A percentile compares a stretch with the other conserved stretches of the same genome.
phyloP scores from a whole-genome alignment of 2,329 filamentous ascomycete species.

The Xylariaceae sp. region DNA sequence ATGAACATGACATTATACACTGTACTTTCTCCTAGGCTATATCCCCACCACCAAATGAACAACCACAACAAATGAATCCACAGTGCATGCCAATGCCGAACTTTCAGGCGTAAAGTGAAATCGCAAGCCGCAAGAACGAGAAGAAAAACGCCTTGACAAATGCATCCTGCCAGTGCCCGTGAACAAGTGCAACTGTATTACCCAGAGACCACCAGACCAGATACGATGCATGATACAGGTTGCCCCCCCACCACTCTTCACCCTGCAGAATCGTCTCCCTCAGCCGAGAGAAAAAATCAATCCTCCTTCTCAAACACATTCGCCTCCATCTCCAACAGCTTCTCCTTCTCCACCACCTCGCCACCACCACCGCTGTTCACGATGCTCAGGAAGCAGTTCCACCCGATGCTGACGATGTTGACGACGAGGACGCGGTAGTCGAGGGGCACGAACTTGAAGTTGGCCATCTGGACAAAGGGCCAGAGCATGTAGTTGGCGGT shows the following conservation, averaged over 20 bases:
- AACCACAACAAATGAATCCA: neutral
- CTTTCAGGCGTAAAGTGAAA: neutral
- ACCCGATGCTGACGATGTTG: conserved; percentile 69
- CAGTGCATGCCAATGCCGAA: neutral
- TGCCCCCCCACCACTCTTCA: neutral
- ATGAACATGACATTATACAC: neutral
- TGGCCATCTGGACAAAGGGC: conserved; percentile 79
- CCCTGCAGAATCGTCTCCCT: no score
- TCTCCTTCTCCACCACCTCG: no score
- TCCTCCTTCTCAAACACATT: neutral
- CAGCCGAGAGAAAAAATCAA: neutral
- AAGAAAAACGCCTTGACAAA: no score
- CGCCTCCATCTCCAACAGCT: neutral
- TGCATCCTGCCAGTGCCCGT: no score
- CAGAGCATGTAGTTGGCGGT: conserved; percentile 84
- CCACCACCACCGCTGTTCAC: conserved; percentile 42
- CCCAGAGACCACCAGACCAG: conserved; percentile 2
- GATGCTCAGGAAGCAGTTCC: conserved; percentile 63
- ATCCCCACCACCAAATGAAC: neutral
- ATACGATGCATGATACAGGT: neutral
- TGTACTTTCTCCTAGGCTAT: neutral
- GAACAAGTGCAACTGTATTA: conserved; percentile 1
- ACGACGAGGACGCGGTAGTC: conserved; percentile 82
- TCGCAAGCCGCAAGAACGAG: no score
- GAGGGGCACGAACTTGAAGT: conserved; percentile 83